Evolutionary conservation across 2,329 filamentous ascomycete genomes (phyloP), one percentile per base, ranked within the genome.

Genomic region (Fusarium sacchari): DNA sequence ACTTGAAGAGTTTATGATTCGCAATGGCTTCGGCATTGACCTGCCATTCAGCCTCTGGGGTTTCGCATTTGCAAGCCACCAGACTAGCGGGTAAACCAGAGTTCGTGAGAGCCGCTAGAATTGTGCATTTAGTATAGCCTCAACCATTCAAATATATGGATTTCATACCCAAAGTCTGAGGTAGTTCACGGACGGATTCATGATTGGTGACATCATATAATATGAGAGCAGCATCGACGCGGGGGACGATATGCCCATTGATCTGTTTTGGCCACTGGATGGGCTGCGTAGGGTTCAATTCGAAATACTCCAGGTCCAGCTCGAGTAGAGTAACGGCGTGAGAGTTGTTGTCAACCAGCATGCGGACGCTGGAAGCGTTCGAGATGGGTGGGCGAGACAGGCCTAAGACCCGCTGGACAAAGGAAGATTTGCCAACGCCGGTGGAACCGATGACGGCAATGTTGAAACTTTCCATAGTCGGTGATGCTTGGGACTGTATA

Each of bases 21-120:
- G 88, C 84, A 47, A 96, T 87, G 62, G 85, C 88, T 34, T 90
- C 86, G 20, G 92, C 89, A 78, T 96, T 91, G 63, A 97, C 87
- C 79, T 94, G 89, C 78, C 93, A 91, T 67, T 90, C 85, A 65
- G 89, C 88, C 71, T 92, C 89, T 53, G 92, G 91, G 57, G 91
- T 89, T 81, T 98, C 96, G 85, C 94, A 97, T 86, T 98, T 98
- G 81, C 92, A 96, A 62, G 94, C 94, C 58, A 97, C 93, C 46
- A 98, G 88, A 71, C 96, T 88, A 60, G 92, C 93, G 14, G 95
- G 94, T 43, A 97, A 83, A 30, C 88, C 88, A 24, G 92, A 91
- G 76, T 92, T 92, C 65, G 90, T 89, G 58, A 97, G 86, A 46
- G 92, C 91, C 83, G 90, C 95, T 97, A 28, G 37, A 50, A 28